These are phyloP conservation scores for Toxicodendron radicans DNA, from an alignment of 345 rosid genomes.

Conservation along the genomic window DNA sequence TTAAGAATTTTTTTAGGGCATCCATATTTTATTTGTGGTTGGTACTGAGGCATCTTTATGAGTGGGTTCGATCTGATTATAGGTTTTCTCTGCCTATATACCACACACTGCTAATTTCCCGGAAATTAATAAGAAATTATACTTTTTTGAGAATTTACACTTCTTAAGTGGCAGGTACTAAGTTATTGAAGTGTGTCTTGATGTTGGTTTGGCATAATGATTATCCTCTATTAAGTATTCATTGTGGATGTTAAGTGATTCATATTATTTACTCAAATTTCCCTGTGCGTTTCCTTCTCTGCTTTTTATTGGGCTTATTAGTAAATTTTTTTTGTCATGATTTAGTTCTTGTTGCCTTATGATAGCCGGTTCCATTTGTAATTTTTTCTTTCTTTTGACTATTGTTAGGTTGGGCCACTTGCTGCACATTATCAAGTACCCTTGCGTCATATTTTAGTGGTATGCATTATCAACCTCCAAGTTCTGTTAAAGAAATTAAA, in stretches of 20 bases:
- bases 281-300: neutral
- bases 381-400: constrained; percentile 14
- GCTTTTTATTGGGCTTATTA: neutral
- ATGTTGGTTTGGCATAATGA: neutral
- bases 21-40: neutral
- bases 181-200: neutral
- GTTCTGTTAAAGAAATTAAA: neutral
- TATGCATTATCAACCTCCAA: constrained; percentile 24
- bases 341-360: neutral
- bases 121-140: neutral
- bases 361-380: constrained; percentile 5
- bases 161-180: neutral
- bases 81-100: neutral
- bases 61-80: neutral
- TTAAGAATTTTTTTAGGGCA: neutral
- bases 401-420: constrained; percentile 79
- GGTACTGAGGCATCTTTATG: neutral
- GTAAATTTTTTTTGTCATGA: neutral
- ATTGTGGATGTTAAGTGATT: neutral
- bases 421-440: constrained; percentile 93
- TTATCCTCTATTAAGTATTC: neutral
- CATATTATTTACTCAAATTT: neutral
- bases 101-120: neutral
- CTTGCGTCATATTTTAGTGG: constrained; percentile 80
- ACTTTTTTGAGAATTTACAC: neutral